These are phyloP conservation scores for Piper betle DNA, from an alignment of 164 flowering plant genomes.

Conservation along the genomic window DNA sequence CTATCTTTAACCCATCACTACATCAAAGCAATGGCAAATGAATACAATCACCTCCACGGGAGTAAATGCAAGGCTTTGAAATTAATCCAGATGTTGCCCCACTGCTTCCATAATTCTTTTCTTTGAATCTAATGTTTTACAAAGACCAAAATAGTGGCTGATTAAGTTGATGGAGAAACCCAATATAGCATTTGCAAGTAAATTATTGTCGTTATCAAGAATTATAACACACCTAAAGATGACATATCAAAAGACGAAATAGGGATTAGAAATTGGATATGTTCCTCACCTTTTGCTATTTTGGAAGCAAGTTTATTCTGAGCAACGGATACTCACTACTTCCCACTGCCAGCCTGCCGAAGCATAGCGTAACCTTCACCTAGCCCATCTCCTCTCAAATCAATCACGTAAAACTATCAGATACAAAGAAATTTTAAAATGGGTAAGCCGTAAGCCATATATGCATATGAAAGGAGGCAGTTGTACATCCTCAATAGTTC, in stretches of 20 bases:
- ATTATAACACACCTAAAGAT: too few relatives aligned
- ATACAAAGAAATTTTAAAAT: neutral
- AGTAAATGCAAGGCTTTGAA: conserved; percentile 87
- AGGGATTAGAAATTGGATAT: neutral
- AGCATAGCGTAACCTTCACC: conserved; percentile 99
- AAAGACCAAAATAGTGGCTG: neutral
- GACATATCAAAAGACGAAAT: neutral
- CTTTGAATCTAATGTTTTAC: conserved; percentile 62
- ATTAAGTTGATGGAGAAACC: too few relatives aligned
- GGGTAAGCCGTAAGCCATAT: too few relatives aligned
- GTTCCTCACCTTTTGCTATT: conserved; percentile 76
- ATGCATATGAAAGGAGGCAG: too few relatives aligned
- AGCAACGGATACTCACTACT: conserved; percentile 76
- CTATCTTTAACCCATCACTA: neutral
- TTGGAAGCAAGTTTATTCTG: conserved; percentile 91
- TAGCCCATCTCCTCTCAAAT: conserved; percentile 72
- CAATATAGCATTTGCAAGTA: neutral
- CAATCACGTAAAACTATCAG: neutral
- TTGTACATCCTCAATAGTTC: too few relatives aligned
- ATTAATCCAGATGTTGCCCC: conserved; percentile 88
- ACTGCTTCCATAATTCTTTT: conserved; percentile 70
- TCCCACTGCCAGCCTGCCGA: conserved; percentile 97
- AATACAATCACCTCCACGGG: conserved; percentile 69
- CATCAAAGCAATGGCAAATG: neutral
- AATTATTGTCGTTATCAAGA: neutral